Base-by-base conservation (phyloP, 257 asterid species). In the Salvia miltiorrhiza region DNA sequence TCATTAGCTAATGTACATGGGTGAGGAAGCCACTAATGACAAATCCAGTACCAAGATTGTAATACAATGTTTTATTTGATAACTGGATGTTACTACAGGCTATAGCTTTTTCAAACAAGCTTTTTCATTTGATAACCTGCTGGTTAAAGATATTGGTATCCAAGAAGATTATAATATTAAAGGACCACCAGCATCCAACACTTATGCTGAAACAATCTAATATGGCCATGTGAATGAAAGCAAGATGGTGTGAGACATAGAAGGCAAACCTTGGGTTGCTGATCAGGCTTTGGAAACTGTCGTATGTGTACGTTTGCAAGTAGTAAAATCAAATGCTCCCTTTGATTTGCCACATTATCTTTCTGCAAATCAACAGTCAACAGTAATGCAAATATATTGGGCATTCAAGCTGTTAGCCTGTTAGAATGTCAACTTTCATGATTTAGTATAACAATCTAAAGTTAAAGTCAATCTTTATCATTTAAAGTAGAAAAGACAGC, bases 211-310 rank as follows among this genome's bases (percentile, higher is more conserved):
- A 5, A 35, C 14, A 50, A 23, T 23, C 13, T 49, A 16, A 50
- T 16, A 50, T 6, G 48, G 24, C 30, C 49, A 41, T 19, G 28
- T 40, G 43, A 54, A 66, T 21, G 21, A 17, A 52, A n/a, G 7
- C 20, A 39, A 28, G 65, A 23, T 28, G 69, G 73, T 17, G 49
- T 40, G 47, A 76, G 72, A 49, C 41, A 73, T 63, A 48, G 58
- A 56, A 65, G 65, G 58, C 21, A 70, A 47, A 37, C 41, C 41
- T 37, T 37, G 10, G 41, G 41, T 37, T 37, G 41, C 8, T 37
- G 41, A 37, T 37, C 41, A 37, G 41, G 41, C 41, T 37, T 37
- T 37, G 41, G 41, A 37, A 37, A 37, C 11, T 37, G 41, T 1
- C 41, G 41, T 37, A 37, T 37, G 41, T 37, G 41, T 8, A 37